Conservation (phyloP, 306 rosid species). For the Vicia sativa region DNA sequence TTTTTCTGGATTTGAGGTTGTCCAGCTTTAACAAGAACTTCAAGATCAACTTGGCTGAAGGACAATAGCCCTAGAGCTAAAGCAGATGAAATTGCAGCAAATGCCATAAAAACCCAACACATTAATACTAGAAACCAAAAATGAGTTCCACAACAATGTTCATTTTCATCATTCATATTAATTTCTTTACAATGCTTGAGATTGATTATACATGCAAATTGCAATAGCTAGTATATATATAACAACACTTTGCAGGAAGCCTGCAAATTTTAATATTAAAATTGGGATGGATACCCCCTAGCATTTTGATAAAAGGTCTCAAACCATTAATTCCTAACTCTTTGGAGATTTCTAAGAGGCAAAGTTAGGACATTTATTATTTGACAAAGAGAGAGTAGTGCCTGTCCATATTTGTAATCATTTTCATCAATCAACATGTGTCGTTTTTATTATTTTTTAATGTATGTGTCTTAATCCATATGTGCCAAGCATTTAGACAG, state of each 20-base stretch:
- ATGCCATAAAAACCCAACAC: conserved; percentile 48
- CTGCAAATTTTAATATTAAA: conserved; percentile 31
- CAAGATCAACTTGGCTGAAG: conserved; percentile 72
- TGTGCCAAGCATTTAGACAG: not conserved
- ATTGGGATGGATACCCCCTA: not conserved
- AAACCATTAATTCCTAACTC: conserved; percentile 37
- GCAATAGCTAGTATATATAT: not conserved
- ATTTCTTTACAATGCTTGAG: not conserved
- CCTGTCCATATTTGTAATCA: conserved; percentile 8
- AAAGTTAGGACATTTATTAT: not conserved
- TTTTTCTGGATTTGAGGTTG: conserved; percentile 58
- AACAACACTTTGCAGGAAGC: conserved; percentile 4
- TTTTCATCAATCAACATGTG: not conserved
- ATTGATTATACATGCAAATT: conserved; percentile 20
- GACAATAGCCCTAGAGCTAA: conserved; percentile 76
- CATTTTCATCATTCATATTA: conserved; percentile 29
- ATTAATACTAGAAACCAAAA: conserved; percentile 54
- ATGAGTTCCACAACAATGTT: conserved; percentile 47
- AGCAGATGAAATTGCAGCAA: conserved; percentile 65
- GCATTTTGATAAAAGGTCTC: conserved; percentile 28
- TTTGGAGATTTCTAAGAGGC: conserved; percentile 40
- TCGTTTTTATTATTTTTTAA: not conserved
- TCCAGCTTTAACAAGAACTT: conserved; percentile 68
- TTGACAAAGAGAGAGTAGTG: conserved; percentile 11
- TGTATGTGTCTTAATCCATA: not conserved